Percentiles rank a stretch among this genome's conserved stretches.
Conservation (phyloP, 768 basidiomycete species). For the Pisolithus marmoratus region DNA sequence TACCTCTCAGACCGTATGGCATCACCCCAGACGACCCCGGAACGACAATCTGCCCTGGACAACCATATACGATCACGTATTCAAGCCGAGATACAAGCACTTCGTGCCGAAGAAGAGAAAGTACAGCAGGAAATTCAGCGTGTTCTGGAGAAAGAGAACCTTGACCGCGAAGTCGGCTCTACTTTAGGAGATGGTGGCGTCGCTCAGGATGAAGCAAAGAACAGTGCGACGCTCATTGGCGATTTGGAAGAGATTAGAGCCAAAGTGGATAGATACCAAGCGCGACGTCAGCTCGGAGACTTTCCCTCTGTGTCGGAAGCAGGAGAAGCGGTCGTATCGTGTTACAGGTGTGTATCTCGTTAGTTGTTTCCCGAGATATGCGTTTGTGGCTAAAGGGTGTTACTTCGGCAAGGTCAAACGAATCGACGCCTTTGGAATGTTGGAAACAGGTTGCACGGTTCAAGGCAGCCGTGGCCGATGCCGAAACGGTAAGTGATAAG, state of each 20-base stretch:
- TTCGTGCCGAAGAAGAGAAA: constrained; percentile 63
- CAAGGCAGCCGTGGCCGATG: constrained; percentile 57
- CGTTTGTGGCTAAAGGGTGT: not conserved
- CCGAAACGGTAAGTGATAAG: constrained; percentile 55
- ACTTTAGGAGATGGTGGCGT: constrained; percentile 29
- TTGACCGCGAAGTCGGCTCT: constrained; percentile 59
- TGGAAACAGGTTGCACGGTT: constrained; percentile 65
- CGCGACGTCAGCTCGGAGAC: constrained; percentile 46
- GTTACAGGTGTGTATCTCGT: constrained; percentile 56
- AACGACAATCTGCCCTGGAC: constrained; percentile 72
- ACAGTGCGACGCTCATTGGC: constrained; percentile 57
- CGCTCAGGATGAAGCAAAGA: constrained; percentile 43
- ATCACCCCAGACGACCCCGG: constrained; percentile 53
- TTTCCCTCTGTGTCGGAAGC: constrained; percentile 52
- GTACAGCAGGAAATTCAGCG: constrained; percentile 69
- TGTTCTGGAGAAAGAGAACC: constrained; percentile 83
- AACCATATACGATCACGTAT: constrained; percentile 68
- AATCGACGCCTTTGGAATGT: constrained; percentile 59
- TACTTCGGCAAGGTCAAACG: constrained; percentile 30
- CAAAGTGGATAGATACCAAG: constrained; percentile 68
- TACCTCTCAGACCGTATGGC: constrained; percentile 63
- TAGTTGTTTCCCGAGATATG: not conserved
- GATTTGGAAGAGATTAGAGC: constrained; percentile 71
- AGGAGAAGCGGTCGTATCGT: constrained; percentile 59
- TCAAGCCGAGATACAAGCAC: constrained; percentile 54